phyloP scores from a whole-genome alignment of 371 early-diverging fungal species.

The Polyrhizophydium stewartii region DNA sequence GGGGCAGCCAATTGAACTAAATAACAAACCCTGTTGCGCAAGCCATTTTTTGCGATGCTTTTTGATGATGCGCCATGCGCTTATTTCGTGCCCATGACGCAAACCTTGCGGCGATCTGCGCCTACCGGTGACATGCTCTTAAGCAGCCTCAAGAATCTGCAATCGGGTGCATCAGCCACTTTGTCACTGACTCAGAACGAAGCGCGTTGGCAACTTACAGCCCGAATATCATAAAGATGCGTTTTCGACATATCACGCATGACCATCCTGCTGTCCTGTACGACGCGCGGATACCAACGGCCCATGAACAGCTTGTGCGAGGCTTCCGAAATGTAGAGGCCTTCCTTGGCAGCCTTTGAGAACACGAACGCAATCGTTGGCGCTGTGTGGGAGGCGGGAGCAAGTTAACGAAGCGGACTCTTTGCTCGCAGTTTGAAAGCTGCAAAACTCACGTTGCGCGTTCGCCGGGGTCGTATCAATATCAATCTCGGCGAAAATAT shows the following conservation, averaged over 20 bases:
- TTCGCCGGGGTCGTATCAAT: conserved; percentile 10
- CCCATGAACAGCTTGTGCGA: conserved; percentile 48
- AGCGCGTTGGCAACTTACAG: conserved; percentile 13
- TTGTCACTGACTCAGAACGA: neutral
- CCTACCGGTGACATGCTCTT: no score
- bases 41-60: no score
- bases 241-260: conserved; percentile 32
- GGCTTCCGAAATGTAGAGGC: conserved; percentile 32
- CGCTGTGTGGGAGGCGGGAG: no score
- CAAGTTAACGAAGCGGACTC: no score
- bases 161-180: conserved; percentile 20
- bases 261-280: conserved; percentile 21
- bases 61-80: no score
- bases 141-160: conserved; percentile 36
- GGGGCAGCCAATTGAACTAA: no score
- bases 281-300: conserved; percentile 41
- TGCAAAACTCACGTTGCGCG: neutral
- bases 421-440: no score
- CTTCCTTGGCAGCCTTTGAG: conserved; percentile 18
- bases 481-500: conserved; percentile 37
- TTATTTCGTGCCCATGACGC: no score
- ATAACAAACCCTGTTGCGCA: no score
- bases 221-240: conserved; percentile 43
- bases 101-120: no score
- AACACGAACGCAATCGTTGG: conserved; percentile 12